A percentile compares a stretch with the other conserved stretches of the same genome.
Conservation (phyloP, 768 basidiomycete species). For the Suillus variegatus region DNA sequence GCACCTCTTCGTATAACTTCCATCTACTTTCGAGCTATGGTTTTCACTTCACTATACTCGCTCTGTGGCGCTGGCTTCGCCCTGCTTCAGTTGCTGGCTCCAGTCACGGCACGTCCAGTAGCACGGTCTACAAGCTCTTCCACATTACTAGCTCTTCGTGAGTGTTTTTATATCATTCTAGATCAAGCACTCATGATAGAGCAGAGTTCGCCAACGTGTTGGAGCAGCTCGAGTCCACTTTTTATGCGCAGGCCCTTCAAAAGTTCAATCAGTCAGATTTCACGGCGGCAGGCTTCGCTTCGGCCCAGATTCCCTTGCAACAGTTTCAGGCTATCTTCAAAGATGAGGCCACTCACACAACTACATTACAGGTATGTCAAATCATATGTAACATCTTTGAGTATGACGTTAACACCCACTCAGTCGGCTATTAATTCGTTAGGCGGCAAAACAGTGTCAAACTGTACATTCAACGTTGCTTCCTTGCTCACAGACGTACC, state of each 20-base stretch:
- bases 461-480: slow-evolving; percentile 71
- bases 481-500: slow-evolving; percentile 61
- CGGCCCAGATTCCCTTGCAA: slow-evolving; percentile 54
- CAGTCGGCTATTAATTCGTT: slow-evolving; percentile 53
- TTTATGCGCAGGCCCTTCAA: slow-evolving; percentile 65
- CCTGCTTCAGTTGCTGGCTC: not conserved
- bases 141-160: slow-evolving; percentile 57
- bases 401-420: not conserved
- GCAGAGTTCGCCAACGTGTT: slow-evolving; percentile 76
- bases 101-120: slow-evolving; percentile 13
- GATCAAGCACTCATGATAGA: not conserved
- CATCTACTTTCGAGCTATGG: not conserved
- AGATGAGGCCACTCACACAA: slow-evolving; percentile 65
- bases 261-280: slow-evolving; percentile 72
- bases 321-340: slow-evolving; percentile 58
- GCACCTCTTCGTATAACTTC: not conserved
- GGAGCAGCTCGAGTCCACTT: slow-evolving; percentile 69
- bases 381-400: not conserved
- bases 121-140: slow-evolving; percentile 9
- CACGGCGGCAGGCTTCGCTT: slow-evolving; percentile 60
- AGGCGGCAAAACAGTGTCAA: slow-evolving; percentile 52
- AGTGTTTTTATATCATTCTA: slow-evolving; percentile 26
- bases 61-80: slow-evolving; percentile 5
- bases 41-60: not conserved
- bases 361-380: slow-evolving; percentile 48